Base-by-base conservation (phyloP, 2,329 filamentous ascomycete genomes). In the Teratosphaeria epicoccoides region DNA sequence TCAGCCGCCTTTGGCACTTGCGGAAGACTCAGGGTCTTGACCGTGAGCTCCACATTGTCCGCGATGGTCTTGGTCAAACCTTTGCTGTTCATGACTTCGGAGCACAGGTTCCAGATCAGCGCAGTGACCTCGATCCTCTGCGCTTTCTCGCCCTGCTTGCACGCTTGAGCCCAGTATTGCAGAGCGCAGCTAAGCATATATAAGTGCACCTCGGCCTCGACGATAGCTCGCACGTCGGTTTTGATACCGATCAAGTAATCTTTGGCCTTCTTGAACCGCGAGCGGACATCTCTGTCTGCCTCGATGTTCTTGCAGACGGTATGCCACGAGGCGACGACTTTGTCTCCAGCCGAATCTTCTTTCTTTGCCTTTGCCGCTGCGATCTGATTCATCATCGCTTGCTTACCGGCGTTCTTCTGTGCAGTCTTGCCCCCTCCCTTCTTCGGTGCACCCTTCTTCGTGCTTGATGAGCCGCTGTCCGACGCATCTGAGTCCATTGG, bases 171-270 rank as follows among this genome's bases (percentile, higher is more conserved):
- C 75, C 76, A 79, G 67, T 76, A 73, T 24, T 66, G 64, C 9
- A 78, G 56, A 3, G 79, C 63, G 33, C 71, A 69, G 52, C 73
- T 74, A 37, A 79, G 62, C 57, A 76, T 71, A 59, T 75, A 79
- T 0, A 76, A 65, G 47, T 73, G 66, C 7, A 76, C 66, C 54
- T 77, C 74, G 0, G 71, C 66, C 47, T 71, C 70, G 28, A 77
- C 54, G 4, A 68, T 63, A 24, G 68, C 65, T 20, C 63, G 63
- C 59, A 69, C 70, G 17, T 69, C 59, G 25, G 68, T 63, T 4
- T 70, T 66, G 23, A 77, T 66, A 24, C 66, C 67, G 6, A 59
- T 57, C 4, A 81, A 61, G 55, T 79, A 78, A 37, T 73, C 72
- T 43, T 73, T 68, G 0, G 73, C 70, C 54, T 75, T 77, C 23